Evolutionary conservation across 345 rosid genomes (phyloP), one percentile per base, ranked within the genome.

Genomic region (Viola odorata): DNA sequence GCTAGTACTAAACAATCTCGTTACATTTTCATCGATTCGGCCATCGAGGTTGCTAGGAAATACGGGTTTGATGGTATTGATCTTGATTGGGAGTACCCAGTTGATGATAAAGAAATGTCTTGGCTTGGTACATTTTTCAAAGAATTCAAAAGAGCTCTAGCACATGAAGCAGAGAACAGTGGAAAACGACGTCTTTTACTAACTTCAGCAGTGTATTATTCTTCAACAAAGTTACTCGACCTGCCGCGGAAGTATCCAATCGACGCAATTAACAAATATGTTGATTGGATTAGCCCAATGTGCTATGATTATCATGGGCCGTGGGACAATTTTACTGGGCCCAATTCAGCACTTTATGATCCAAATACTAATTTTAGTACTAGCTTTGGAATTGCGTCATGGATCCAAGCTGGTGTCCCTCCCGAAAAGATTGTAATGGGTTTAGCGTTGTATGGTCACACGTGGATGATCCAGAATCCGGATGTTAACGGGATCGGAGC

Each of bases 21-120:
- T 8, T 64, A 57, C 8, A 17, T 47, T 4, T 78, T 83, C 62
- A 77, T 78, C 44, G 42, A 57, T 4, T 78, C 84, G 3, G 63
- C 66, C 6, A 77, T 83, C 7, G 67, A 74, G 56, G 37, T 74
- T 1, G 83, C 80, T 7, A 64, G 82, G 16, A 45, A 7, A 1
- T 78, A 76, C 13, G 66, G 69, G 0, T 78, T 78, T 8, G 77
- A 78, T 39, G 85, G 83, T 4, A 61, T 83, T 14, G 83, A 80
- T 45, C 49, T 81, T 3, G 82, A 83, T 39, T 83, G 82, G 82
- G 88, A 80, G 55, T 83, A 37, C 37, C 83, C 83, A 1, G 64
- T 53, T 9, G 56, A 68, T 36, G 57, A 60, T 5, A 7, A 38
- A 37, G 81, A 81, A 45, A 76, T 72, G 82, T 23, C 44, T 1